Evolutionary conservation across 2,329 filamentous ascomycete genomes (phyloP).

Genomic region (Rasamsonia emersonii): DNA sequence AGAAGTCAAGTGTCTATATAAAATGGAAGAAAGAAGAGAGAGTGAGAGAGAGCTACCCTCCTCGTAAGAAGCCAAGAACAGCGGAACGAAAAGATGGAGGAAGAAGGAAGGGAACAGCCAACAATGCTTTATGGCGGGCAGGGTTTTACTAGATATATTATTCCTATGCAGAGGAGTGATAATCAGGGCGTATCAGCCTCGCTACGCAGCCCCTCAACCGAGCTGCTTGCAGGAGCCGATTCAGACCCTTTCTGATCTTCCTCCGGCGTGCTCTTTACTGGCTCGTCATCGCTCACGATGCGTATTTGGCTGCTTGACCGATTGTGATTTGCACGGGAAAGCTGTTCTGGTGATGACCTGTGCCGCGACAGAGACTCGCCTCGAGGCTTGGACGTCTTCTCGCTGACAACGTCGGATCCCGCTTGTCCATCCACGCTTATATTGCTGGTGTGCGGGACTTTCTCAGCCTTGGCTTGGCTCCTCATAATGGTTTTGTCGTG

Average conservation of each 20-base stretch:
- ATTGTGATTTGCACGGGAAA: background rate
- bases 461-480: conserved; percentile 17
- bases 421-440: conserved; percentile 20
- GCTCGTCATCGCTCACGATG: conserved; percentile 16
- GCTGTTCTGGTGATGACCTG: background rate
- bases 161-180: no score
- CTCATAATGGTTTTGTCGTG: conserved; percentile 69
- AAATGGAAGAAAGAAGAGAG: no score
- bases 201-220: background rate
- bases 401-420: conserved; percentile 7
- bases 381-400: conserved; percentile 3
- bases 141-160: no score
- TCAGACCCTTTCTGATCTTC: no score
- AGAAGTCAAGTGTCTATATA: no score
- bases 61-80: no score
- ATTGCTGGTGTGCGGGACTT: conserved; percentile 15
- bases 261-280: conserved; percentile 10
- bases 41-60: no score
- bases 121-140: no score
- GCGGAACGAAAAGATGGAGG: no score
- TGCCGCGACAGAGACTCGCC: background rate
- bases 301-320: conserved; percentile 8
- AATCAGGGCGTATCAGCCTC: background rate
- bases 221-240: background rate
- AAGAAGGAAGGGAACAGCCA: no score